A percentile compares a stretch with the other conserved stretches of the same genome.
Conservation (phyloP, 306 rosid genomes). For the Gillenia trifoliata region DNA sequence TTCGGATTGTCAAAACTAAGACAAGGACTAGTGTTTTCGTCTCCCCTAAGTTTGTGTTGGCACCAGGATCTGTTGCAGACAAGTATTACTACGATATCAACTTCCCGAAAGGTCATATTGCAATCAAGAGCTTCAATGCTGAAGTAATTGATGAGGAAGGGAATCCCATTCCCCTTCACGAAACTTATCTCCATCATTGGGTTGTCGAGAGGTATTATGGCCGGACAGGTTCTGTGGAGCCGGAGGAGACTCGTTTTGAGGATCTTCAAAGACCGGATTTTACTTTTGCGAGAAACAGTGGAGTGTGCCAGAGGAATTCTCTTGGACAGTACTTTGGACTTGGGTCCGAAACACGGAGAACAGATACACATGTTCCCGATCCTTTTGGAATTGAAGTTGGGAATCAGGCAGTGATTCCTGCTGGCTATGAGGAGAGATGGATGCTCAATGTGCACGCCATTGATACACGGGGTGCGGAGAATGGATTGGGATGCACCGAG, state of each 20-base stretch:
- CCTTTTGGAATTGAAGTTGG: slow-evolving; percentile 73
- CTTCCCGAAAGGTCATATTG: slow-evolving; percentile 75
- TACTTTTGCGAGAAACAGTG: slow-evolving; percentile 31
- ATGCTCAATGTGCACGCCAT: slow-evolving; percentile 63
- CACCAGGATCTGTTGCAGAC: slow-evolving; percentile 59
- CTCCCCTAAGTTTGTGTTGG: slow-evolving; percentile 57
- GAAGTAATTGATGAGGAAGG: slow-evolving; percentile 70
- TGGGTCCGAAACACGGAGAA: slow-evolving; percentile 68
- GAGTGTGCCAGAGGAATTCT: slow-evolving; percentile 35
- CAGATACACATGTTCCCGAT: slow-evolving; percentile 44
- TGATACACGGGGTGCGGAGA: slow-evolving; percentile 60
- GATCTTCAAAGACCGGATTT: slow-evolving; percentile 7
- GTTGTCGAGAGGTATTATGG: slow-evolving; percentile 17
- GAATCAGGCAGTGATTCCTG: slow-evolving; percentile 47
- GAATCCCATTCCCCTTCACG: slow-evolving; percentile 53
- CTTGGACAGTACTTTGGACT: slow-evolving; percentile 56
- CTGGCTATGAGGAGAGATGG: slow-evolving; percentile 73
- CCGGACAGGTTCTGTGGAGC: slow-evolving; percentile 14
- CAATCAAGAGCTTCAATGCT: slow-evolving; percentile 49
- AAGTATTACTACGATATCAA: slow-evolving; percentile 29
- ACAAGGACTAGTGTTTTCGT: slow-evolving; percentile 36
- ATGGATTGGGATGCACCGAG: slow-evolving; percentile 57
- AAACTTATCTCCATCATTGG: slow-evolving; percentile 86
- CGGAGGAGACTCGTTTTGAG: slow-evolving; percentile 7
- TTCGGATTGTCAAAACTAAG: slow-evolving; percentile 18